A percentile compares a stretch with the other conserved stretches of the same genome.
Evolutionary conservation across 2,329 filamentous ascomycete genomes (phyloP).

Genomic region (Boeremia lycopersici): DNA sequence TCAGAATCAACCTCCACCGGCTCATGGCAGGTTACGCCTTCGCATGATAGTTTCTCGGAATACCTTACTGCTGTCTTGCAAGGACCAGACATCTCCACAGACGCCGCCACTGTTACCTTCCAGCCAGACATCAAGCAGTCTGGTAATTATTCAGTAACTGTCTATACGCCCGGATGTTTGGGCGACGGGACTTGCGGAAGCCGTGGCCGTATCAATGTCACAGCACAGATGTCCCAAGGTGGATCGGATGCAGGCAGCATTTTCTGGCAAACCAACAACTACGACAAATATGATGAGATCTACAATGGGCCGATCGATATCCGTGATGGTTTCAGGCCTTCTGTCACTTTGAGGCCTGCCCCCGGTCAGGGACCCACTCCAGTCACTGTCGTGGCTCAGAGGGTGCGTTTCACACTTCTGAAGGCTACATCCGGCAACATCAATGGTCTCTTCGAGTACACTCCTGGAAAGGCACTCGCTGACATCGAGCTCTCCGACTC

Average conservation of each 20-base stretch:
- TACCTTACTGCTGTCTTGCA: conserved; percentile 75
- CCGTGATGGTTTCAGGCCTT: conserved; percentile 76
- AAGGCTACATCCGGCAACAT: conserved; percentile 78
- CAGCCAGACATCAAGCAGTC: conserved; percentile 83
- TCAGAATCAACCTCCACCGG: conserved; percentile 69
- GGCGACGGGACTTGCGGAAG: conserved; percentile 77
- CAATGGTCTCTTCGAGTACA: conserved; percentile 89
- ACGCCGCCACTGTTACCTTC: conserved; percentile 75
- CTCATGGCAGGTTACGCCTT: conserved; percentile 73
- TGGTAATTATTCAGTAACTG: conserved; percentile 87
- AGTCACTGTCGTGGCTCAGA: conserved; percentile 85
- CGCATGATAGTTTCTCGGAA: conserved; percentile 71
- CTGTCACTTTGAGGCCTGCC: conserved; percentile 76
- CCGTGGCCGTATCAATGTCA: conserved; percentile 83
- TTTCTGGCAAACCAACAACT: conserved; percentile 90
- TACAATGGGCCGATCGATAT: conserved; percentile 86
- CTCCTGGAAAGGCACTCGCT: conserved; percentile 68
- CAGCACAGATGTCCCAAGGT: conserved; percentile 67
- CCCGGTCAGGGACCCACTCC: conserved; percentile 61
- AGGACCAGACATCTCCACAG: conserved; percentile 59
- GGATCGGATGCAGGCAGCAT: conserved; percentile 60
- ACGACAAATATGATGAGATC: conserved; percentile 94
- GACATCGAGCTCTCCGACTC: conserved; percentile 72
- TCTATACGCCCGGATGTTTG: conserved; percentile 91
- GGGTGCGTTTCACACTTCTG: conserved; percentile 77